These are phyloP conservation scores for Aspergillus neoniger DNA, from an alignment of 2,329 filamentous ascomycete species.

Conservation along the genomic window DNA sequence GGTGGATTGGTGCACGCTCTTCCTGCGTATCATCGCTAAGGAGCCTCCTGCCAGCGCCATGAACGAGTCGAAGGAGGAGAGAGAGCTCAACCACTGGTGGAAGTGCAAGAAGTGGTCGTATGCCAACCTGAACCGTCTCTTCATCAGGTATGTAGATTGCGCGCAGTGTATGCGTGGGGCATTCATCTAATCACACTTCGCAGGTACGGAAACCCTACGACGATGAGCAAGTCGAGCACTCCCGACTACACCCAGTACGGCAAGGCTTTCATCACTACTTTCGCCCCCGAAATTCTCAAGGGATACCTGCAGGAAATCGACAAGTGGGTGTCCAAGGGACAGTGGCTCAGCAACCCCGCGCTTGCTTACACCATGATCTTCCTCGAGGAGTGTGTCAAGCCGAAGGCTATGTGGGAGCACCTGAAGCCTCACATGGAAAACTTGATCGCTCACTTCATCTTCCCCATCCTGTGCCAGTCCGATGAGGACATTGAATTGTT, in stretches of 20 bases:
- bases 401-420: constrained; percentile 94
- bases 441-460: constrained; percentile 90
- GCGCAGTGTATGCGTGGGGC: not conserved
- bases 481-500: constrained; percentile 93
- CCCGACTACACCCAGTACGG: constrained; percentile 80
- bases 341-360: constrained; percentile 93
- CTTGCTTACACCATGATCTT: constrained; percentile 92
- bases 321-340: constrained; percentile 92
- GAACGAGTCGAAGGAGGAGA: constrained; percentile 76
- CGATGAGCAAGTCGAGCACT: constrained; percentile 70
- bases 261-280: constrained; percentile 85
- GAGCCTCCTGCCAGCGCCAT: constrained; percentile 76
- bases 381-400: constrained; percentile 94
- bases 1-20: constrained; percentile 94
- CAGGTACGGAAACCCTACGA: constrained; percentile 86
- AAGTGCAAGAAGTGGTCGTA: constrained; percentile 99
- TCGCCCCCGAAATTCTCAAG: constrained; percentile 95
- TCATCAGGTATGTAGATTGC: constrained; percentile 68
- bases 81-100: constrained; percentile 97
- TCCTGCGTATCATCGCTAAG: constrained; percentile 87
- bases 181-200: constrained; percentile 11
- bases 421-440: constrained; percentile 92
- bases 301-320: constrained; percentile 93
- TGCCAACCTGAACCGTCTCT: constrained; percentile 93
- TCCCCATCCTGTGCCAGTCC: constrained; percentile 89